Evolutionary conservation across 2,329 filamentous ascomycete genomes (phyloP), one percentile per base, ranked within the genome.

Genomic region (Fusarium oxysporum): DNA sequence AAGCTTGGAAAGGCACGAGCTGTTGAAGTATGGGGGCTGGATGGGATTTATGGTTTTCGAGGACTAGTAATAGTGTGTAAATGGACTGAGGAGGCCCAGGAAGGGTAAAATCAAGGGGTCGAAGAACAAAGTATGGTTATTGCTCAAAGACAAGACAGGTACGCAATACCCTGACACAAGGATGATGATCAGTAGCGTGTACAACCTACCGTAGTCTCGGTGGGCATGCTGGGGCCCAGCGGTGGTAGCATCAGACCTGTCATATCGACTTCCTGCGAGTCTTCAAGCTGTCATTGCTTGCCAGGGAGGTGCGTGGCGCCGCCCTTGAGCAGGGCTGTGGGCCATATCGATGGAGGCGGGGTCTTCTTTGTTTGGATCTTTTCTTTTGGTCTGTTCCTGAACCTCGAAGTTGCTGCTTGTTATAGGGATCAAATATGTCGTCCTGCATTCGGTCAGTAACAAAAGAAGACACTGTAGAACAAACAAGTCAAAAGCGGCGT

Each of bases 21-120:
- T 58, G 65, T 25, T 33, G 43, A 65, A 58, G 40, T 44, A 70
- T 78, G 79, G 80, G 78, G 76, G 73, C 74, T 71, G 66, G 73
- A 69, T 76, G 74, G 64, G 70, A 78, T 82, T 81, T 81, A 81
- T 81, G 78, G 70, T 80, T 81, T 80, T 72, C 57, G 59, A 71
- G 55, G 62, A 67, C 53, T 59, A 69, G 54, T 58, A 62, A 63
- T 68, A 57, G 61, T 56, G 57, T 68, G 48, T 67, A 51, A 67
- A 76, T 71, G 63, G 55, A 65, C 70, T 62, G 19, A 62, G 58
- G 32, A 61, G 64, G 44, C 54, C 64, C 68, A 50, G 61, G 62
- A 75, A 75, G 60, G 69, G 73, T 66, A 74, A 68, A 66, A 75
- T 60, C 71, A 72, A 76, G 70, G 71, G 73, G 53, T 70, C 47